phyloP scores from a whole-genome alignment of 768 basidiomycete genomes.

The Cystofilobasidium ferigula region DNA sequence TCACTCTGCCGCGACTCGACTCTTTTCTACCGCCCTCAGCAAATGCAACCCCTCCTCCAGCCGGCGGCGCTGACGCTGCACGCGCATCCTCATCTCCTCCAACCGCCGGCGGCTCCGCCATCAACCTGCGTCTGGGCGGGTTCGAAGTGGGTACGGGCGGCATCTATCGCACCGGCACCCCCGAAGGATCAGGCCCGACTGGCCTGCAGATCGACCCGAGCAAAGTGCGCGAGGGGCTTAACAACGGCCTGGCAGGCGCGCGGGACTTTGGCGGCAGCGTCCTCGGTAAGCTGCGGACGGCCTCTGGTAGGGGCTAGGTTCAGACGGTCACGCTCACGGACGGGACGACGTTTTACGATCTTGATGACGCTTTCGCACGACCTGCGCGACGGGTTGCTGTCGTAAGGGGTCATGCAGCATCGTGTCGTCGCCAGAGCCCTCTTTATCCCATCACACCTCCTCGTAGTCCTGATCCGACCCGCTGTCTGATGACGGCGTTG shows the following conservation, averaged over 20 bases:
- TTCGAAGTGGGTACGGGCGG: constrained; percentile 94
- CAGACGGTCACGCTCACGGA: not conserved
- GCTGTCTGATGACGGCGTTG: too few species aligned
- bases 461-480: too few species aligned
- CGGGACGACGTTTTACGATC: not conserved
- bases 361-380: too few species aligned
- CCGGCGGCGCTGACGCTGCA: not conserved
- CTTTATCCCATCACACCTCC: too few species aligned
- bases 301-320: constrained; percentile 66
- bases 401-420: too few species aligned
- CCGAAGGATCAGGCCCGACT: constrained; percentile 38
- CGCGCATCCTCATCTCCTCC: not conserved
- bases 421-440: too few species aligned
- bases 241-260: constrained; percentile 19
- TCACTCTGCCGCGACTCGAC: constrained; percentile 39
- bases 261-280: constrained; percentile 12
- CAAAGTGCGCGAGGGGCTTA: constrained; percentile 19
- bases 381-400: too few species aligned
- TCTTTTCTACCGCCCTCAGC: constrained; percentile 58
- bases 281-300: constrained; percentile 39
- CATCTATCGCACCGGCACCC: constrained; percentile 68
- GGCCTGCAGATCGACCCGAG: constrained; percentile 47
- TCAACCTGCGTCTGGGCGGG: constrained; percentile 83
- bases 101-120: constrained; percentile 43
- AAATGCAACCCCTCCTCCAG: constrained; percentile 55